A percentile compares a stretch with the other conserved stretches of the same genome.
These are phyloP conservation scores for Holtermanniella nyarrowii DNA, from an alignment of 768 basidiomycete species.

Conservation along the genomic window DNA sequence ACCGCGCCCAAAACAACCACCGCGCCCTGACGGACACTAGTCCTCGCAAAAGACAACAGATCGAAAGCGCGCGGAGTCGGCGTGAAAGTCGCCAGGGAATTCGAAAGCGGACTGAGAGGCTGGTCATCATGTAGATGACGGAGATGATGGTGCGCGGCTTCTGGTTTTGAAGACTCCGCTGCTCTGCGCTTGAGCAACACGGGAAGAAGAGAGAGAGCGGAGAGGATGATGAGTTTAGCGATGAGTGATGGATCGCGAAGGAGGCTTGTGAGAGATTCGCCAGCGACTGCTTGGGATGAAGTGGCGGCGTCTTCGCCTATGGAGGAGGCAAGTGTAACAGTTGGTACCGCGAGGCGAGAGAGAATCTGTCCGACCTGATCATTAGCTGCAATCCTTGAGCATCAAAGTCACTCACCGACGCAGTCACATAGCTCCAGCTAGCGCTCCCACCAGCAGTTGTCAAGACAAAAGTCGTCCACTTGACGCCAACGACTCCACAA, in stretches of 20 bases:
- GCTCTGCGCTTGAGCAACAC: constrained; percentile 51
- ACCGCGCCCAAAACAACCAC: constrained; percentile 4
- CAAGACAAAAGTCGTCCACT: constrained; percentile 36
- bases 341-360: constrained; percentile 21
- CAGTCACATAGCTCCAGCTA: constrained; percentile 40
- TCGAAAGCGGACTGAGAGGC: constrained; percentile 12
- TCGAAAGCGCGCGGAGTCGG: constrained; percentile 30
- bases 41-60: constrained; percentile 26
- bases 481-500: constrained; percentile 80
- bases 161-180: not conserved
- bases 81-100: constrained; percentile 23
- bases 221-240: constrained; percentile 69
- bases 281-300: constrained; percentile 4
- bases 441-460: constrained; percentile 42
- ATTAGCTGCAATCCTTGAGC: not conserved
- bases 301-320: not conserved
- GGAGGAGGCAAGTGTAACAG: not conserved
- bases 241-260: constrained; percentile 73
- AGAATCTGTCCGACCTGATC: constrained; percentile 23
- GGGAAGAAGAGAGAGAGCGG: constrained; percentile 74
- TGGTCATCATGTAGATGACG: not conserved
- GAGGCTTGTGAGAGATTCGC: constrained; percentile 71
- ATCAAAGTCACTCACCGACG: constrained; percentile 17
- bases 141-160: not conserved
- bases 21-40: constrained; percentile 15